phyloP scores from a whole-genome alignment of 2,329 filamentous ascomycete genomes.

The Fusarium chaquense region DNA sequence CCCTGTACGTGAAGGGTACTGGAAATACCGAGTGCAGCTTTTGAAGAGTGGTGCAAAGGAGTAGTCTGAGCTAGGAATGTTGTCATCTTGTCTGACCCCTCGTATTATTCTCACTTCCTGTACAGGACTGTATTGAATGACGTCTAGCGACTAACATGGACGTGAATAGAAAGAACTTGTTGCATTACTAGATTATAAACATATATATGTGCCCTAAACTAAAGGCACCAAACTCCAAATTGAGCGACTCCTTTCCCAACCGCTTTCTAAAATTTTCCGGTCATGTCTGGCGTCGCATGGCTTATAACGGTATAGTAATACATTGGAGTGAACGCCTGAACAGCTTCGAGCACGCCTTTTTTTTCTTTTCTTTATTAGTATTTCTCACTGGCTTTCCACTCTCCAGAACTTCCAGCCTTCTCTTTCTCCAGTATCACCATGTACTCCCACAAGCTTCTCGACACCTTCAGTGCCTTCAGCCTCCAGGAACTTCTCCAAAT shows the following conservation, averaged over 20 bases:
- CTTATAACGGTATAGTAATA: slow-evolving; percentile 41
- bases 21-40: slow-evolving; percentile 71
- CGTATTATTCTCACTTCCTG: neutral
- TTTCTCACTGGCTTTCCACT: slow-evolving; percentile 61
- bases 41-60: slow-evolving; percentile 36
- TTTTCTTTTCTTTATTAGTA: slow-evolving; percentile 3
- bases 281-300: slow-evolving; percentile 44
- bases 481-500: slow-evolving; percentile 84
- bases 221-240: slow-evolving; percentile 34
- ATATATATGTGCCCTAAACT: slow-evolving; percentile 42
- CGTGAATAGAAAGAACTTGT: slow-evolving; percentile 34
- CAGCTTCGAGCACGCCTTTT: slow-evolving; percentile 3
- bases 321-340: slow-evolving; percentile 29
- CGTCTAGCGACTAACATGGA: neutral
- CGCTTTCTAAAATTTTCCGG: slow-evolving; percentile 30
- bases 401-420: slow-evolving; percentile 92
- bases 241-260: slow-evolving; percentile 33
- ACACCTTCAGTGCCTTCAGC: slow-evolving; percentile 88
- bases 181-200: slow-evolving; percentile 48
- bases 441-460: slow-evolving; percentile 86
- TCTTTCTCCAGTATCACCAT: slow-evolving; percentile 73
- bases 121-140: neutral
- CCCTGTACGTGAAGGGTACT: slow-evolving; percentile 90
- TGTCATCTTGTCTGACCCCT: neutral
- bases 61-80: slow-evolving; percentile 5